Conservation (phyloP, 768 basidiomycete genomes). For the Chiua virens region DNA sequence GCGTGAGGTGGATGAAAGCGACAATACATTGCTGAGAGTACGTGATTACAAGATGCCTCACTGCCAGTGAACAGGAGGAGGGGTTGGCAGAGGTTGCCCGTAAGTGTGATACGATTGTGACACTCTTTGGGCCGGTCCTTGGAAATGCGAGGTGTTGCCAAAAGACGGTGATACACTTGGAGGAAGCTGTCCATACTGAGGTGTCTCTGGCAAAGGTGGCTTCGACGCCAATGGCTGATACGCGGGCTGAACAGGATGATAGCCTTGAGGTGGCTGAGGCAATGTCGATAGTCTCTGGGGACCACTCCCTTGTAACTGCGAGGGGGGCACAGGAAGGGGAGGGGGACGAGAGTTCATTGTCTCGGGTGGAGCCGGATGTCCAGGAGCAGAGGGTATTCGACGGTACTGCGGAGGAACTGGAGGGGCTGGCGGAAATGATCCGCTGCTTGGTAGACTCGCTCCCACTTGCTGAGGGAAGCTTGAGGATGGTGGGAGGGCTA, state of each 20-base stretch:
- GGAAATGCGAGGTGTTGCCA: conserved; percentile 34
- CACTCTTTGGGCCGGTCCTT: conserved; percentile 43
- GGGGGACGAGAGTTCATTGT: conserved; percentile 13
- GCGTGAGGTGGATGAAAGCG: conserved; percentile 7
- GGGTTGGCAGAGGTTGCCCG: conserved; percentile 29
- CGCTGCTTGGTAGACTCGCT: conserved; percentile 13
- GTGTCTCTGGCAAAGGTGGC: conserved; percentile 31
- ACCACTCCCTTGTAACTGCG: conserved; percentile 23
- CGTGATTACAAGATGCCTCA: conserved; percentile 18
- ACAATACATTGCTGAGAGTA: conserved; percentile 17
- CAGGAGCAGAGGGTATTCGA: conserved; percentile 26
- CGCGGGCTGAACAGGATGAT: conserved; percentile 42
- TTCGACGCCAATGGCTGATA: conserved; percentile 37
- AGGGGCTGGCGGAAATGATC: conserved; percentile 16
- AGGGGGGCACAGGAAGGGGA: conserved; percentile 29
- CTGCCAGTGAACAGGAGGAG: conserved; percentile 26
- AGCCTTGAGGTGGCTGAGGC: conserved; percentile 48
- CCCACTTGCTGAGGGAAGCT: conserved; percentile 31
- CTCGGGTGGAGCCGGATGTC: conserved; percentile 26
- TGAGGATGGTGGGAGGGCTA: conserved; percentile 28
- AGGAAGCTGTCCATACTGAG: conserved; percentile 28
- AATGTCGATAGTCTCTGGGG: conserved; percentile 48
- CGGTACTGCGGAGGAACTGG: conserved; percentile 36
- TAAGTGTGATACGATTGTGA: conserved; percentile 33
- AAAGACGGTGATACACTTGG: conserved; percentile 23